Conservation (phyloP, 2,329 filamentous ascomycete species). For the Zymoseptoria pseudotritici region DNA sequence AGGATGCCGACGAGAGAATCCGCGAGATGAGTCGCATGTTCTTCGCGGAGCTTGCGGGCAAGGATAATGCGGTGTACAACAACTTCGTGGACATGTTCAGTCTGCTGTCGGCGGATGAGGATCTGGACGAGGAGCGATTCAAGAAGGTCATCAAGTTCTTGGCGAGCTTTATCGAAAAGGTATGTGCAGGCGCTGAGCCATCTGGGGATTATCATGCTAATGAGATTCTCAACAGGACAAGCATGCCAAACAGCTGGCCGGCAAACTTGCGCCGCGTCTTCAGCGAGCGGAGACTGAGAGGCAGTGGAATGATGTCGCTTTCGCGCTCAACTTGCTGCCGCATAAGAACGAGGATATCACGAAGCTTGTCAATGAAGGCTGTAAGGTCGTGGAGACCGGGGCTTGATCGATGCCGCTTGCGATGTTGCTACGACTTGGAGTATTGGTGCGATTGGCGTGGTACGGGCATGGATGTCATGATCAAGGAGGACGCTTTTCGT, state of each 20-base stretch:
- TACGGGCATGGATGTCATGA: background rate
- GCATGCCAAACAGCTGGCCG: slow-evolving; percentile 86
- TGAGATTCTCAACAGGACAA: slow-evolving; percentile 60
- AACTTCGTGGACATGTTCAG: slow-evolving; percentile 99
- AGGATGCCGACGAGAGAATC: slow-evolving; percentile 91
- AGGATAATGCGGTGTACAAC: slow-evolving; percentile 98
- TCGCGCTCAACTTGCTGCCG: slow-evolving; percentile 77
- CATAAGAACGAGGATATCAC: slow-evolving; percentile 89
- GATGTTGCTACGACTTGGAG: background rate
- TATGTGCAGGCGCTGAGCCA: slow-evolving; percentile 35
- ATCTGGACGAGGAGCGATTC: slow-evolving; percentile 77
- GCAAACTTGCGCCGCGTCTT: slow-evolving; percentile 83
- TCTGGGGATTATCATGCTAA: background rate
- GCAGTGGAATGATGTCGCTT: slow-evolving; percentile 97
- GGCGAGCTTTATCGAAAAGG: slow-evolving; percentile 95
- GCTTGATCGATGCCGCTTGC: slow-evolving; percentile 4
- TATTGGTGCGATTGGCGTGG: background rate
- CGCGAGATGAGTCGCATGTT: slow-evolving; percentile 95
- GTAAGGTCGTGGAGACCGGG: slow-evolving; percentile 46
- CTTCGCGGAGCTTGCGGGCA: slow-evolving; percentile 93
- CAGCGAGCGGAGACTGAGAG: slow-evolving; percentile 81
- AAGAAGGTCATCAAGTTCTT: slow-evolving; percentile 84
- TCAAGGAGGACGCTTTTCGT: background rate
- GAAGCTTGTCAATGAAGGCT: slow-evolving; percentile 68
- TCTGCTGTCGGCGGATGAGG: slow-evolving; percentile 72